Evolutionary conservation across 2,329 filamentous ascomycete genomes (phyloP), one percentile per base, ranked within the genome.

Genomic region (Gremmenia infestans): DNA sequence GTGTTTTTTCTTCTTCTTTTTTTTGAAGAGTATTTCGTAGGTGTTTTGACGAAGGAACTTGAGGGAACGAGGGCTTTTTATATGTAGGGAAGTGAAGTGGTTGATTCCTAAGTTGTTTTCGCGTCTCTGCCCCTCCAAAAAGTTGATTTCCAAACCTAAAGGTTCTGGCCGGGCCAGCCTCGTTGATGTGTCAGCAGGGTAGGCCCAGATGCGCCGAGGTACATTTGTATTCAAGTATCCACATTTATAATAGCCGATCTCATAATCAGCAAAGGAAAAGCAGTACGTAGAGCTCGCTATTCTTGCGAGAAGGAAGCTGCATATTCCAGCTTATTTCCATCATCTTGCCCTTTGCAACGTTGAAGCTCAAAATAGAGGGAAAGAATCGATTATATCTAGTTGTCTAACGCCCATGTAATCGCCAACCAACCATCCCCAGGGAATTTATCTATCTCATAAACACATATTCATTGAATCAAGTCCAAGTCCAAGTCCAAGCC

Each of bases 101-200:
- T 60, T 63, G 61, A 65, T 65, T 65, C 64, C 61, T 61, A 65
- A 65, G 52, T 50, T 42, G 50, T 53, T 28, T 6, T 45, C 39
- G 6, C n/a, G 54, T 12, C 45, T n/a, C 19, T 36, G 53, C 60
- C 60, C 60, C 60, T 53, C 59, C 60, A 58, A 59, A 55, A 58
- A 46, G 50, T 52, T 59, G 60, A 63, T 61, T 32, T 59, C 36
- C 59, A 58, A 61, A 59, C 60, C 39, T 3, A 23, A 58, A 45
- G 36, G 60, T 53, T 60, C 60, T 58, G 56, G 60, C 48, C 57
- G 19, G 11, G 36, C 43, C 50, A 49, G 50, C 39, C 23, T 43
- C 36, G 19, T 23, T 40, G 53, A 28, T 56, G 28, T 56, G 54
- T 56, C 43, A 56, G 54, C 54, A 37, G 47, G 19, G 37, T 23